These are phyloP conservation scores for Coprinopsis cinerea DNA, from an alignment of 768 basidiomycete species.

Conservation along the genomic window DNA sequence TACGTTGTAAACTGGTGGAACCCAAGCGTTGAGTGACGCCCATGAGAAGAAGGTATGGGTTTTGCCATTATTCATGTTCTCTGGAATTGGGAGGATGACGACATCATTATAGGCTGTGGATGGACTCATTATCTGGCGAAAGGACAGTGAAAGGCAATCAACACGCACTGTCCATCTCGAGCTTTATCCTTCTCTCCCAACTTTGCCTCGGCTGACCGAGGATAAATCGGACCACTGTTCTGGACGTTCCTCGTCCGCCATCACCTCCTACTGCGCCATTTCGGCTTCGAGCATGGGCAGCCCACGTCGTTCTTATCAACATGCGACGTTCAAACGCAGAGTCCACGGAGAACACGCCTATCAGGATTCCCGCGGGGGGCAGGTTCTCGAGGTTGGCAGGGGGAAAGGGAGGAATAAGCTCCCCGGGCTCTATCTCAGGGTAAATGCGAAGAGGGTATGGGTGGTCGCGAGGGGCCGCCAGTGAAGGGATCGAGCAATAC, in stretches of 20 bases:
- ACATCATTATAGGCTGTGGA: conserved; percentile 77
- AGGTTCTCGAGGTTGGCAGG: conserved; percentile 66
- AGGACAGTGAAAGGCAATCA: conserved; percentile 6
- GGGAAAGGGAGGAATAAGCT: conserved; percentile 50
- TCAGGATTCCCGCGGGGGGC: conserved; percentile 78
- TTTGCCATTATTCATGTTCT: conserved; percentile 98
- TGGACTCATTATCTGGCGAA: conserved; percentile 9
- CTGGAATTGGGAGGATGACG: conserved; percentile 71
- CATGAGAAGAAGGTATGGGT: conserved; percentile 88
- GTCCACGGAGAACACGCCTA: conserved; percentile 90
- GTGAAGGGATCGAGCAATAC: conserved; percentile 73
- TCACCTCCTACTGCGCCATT: conserved; percentile 68
- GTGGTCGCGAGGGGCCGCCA: conserved; percentile 36
- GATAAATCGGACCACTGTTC: conserved; percentile 85
- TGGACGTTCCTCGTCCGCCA: conserved; percentile 67
- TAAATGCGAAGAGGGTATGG: conserved; percentile 32
- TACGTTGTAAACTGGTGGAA: conserved; percentile 67
- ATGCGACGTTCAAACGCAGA: conserved; percentile 79
- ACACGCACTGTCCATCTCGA: conserved; percentile 87
- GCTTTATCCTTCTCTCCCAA: conserved; percentile 71
- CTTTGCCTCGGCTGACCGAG: conserved; percentile 77
- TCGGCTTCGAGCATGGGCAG: conserved; percentile 73
- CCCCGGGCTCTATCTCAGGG: conserved; percentile 29
- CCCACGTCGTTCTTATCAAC: conserved; percentile 86
- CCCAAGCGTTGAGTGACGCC: conserved; percentile 88